A percentile compares a stretch with the other conserved stretches of the same genome.
Evolutionary conservation across 225 moss, liverwort and hornwort species (phyloP).

Genomic region (Anthoceros angustus): DNA sequence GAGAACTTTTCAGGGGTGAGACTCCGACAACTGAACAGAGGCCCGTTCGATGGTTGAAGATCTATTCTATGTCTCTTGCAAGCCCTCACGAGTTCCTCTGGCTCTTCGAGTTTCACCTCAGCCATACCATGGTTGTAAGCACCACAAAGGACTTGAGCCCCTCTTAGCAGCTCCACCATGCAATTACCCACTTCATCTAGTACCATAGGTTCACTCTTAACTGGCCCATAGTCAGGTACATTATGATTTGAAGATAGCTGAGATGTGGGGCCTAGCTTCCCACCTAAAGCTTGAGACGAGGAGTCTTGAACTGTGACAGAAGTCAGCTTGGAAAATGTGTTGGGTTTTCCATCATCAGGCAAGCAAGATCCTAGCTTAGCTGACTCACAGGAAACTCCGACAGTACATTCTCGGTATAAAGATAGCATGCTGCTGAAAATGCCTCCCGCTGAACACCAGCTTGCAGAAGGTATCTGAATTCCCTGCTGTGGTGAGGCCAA

Average conservation of each 20-base stretch:
- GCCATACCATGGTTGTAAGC: background rate
- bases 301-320: no score
- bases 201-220: background rate
- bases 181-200: background rate
- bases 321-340: no score
- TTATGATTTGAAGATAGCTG: background rate
- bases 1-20: background rate
- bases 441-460: background rate
- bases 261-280: background rate
- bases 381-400: no score
- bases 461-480: background rate
- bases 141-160: background rate
- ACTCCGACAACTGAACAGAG: background rate
- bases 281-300: no score
- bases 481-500: background rate
- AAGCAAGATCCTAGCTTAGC: no score
- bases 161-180: constrained; percentile 1
- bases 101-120: background rate
- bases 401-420: background rate
- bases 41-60: background rate
- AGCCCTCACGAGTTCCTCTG: background rate
- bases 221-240: background rate
- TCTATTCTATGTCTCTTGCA: background rate
- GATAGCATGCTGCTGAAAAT: background rate
- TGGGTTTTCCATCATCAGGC: no score